Evolutionary conservation across 148 eudicot species (phyloP), one percentile per base, ranked within the genome.

Genomic region (Vaccinium myrtillus): DNA sequence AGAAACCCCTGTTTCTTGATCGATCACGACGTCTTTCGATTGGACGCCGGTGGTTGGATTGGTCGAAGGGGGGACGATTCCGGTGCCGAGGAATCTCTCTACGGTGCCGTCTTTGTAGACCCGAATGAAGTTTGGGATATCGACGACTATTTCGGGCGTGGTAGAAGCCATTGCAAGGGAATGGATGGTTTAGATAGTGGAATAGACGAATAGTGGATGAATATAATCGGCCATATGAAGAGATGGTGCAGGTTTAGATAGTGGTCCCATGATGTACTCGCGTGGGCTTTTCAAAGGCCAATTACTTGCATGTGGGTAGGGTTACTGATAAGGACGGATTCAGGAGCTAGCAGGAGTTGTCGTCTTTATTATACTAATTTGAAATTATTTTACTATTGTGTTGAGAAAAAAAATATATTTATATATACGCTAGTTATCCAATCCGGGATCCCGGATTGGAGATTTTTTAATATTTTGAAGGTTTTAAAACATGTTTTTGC

Each of bases 11-110:
- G 83, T 69, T 6, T 86, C 84, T 0, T 58, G 5, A 1, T 86
- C 75, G 48, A 91, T 81, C 9, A 53, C 10, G 6, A 88, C 51
- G 71, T 91, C 91, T 82, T 91, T 91, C 54, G 89, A 86, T 49
- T 83, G 78, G 76, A 83, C 86, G 13, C 84, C 89, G 23, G 86
- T 86, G 0, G 4, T 3, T 0, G 90, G 77, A 12, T 90, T 84
- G 1, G 15, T 5, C 0, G 86, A 86, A 0, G 93, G 73, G 0
- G 86, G 88, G 10, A 83, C 88, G 0, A 43, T 83, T 2, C 73
- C 82, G 2, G 75, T 85, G n/a, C 87, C 83, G 4, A 69, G 61
- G 73, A 80, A 75, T 70, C 92, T 80, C 19, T 91, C 89, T 18
- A 89, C 16, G 3, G 86, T 84, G 59, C 90, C 90, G 67, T 89